Conservation (phyloP, 1,139 yeast genomes). For the Martiniozyma asiatica region DNA sequence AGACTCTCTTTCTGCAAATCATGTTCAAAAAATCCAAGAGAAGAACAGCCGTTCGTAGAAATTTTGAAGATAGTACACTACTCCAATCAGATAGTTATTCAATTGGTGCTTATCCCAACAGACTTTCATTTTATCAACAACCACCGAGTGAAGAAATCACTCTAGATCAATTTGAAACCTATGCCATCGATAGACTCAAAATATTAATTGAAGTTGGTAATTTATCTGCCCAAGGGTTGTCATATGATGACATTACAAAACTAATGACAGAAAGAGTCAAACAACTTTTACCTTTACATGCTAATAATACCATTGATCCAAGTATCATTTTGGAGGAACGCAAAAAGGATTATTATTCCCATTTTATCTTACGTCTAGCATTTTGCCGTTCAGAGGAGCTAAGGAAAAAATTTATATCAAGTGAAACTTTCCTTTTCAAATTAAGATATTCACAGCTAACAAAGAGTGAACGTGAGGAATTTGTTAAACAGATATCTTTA, state of each 20-base stretch:
- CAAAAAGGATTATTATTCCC: slow-evolving; percentile 85
- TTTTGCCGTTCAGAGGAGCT: slow-evolving; percentile 86
- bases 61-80: too few relatives aligned
- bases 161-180: slow-evolving; percentile 78
- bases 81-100: too few relatives aligned
- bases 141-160: slow-evolving; percentile 85
- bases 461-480: slow-evolving; percentile 57
- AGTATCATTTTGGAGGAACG: slow-evolving; percentile 36
- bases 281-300: slow-evolving; percentile 50
- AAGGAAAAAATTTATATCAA: slow-evolving; percentile 61
- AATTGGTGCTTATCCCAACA: slow-evolving; percentile 28
- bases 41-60: too few relatives aligned
- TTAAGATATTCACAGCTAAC: slow-evolving; percentile 59
- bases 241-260: slow-evolving; percentile 51
- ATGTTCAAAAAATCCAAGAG: too few relatives aligned
- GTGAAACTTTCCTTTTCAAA: slow-evolving; percentile 66
- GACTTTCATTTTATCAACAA: slow-evolving; percentile 55
- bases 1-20: too few relatives aligned
- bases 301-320: slow-evolving; percentile 20
- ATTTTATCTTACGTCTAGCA: slow-evolving; percentile 74
- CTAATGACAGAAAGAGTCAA: slow-evolving; percentile 54
- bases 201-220: slow-evolving; percentile 79
- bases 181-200: slow-evolving; percentile 90
- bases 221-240: slow-evolving; percentile 52
- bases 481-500: slow-evolving; percentile 48